Percentiles rank a stretch among this genome's conserved stretches.
phyloP scores from a whole-genome alignment of 2,329 filamentous ascomycete genomes.

The Metarhizium guizhouense region DNA sequence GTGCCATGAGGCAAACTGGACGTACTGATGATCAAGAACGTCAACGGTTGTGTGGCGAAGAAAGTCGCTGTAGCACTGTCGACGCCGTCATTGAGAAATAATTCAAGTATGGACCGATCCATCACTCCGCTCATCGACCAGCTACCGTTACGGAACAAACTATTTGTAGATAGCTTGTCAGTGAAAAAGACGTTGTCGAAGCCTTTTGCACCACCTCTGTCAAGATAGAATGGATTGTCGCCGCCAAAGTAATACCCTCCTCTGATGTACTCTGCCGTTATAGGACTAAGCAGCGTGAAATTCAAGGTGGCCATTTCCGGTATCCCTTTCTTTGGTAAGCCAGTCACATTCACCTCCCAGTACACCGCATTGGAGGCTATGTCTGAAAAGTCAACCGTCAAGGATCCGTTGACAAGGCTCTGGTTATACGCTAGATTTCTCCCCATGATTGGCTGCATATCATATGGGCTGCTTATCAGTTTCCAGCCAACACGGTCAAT shows the following conservation, averaged over 20 bases:
- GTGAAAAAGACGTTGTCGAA: conserved; percentile 24
- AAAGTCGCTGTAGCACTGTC: conserved; percentile 23
- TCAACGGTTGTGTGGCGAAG: conserved; percentile 19
- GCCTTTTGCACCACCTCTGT: conserved; percentile 16
- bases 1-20: conserved; percentile 12
- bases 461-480: conserved; percentile 39
- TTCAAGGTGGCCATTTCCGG: conserved; percentile 16
- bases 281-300: conserved; percentile 17
- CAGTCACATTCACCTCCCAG: conserved; percentile 44
- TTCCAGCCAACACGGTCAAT: conserved; percentile 41
- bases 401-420: conserved; percentile 35
- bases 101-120: conserved; percentile 25
- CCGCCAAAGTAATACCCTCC: conserved; percentile 19
- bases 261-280: conserved; percentile 16
- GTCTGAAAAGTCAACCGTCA: conserved; percentile 40
- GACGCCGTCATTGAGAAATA: conserved; percentile 24
- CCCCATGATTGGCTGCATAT: conserved; percentile 38
- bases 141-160: conserved; percentile 7
- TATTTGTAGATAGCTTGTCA: conserved; percentile 19
- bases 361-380: conserved; percentile 42
- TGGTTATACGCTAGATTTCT: conserved; percentile 31
- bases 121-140: conserved; percentile 24
- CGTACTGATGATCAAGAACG: conserved; percentile 12
- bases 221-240: conserved; percentile 18
- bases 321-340: conserved; percentile 13